phyloP scores from a whole-genome alignment of 2,329 filamentous ascomycete species.

The Apiospora hydei region DNA sequence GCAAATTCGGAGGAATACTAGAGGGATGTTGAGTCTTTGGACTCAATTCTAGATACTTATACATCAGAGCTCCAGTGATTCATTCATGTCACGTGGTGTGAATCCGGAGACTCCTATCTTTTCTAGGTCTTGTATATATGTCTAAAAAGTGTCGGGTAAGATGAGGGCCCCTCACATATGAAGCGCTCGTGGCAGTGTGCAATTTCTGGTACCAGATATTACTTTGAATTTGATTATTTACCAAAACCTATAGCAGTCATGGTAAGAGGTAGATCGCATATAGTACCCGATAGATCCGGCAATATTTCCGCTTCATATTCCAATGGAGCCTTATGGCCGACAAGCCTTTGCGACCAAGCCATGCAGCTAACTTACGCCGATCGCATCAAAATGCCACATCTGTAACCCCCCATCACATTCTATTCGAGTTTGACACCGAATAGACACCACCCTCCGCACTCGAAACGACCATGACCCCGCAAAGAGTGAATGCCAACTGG shows the following conservation, averaged over 20 bases:
- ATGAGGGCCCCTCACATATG: neutral
- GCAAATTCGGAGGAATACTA: neutral
- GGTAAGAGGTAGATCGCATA: neutral
- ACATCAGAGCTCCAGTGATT: neutral
- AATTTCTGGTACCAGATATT: neutral
- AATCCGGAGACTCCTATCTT: neutral
- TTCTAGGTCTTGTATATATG: neutral
- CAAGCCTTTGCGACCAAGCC: neutral
- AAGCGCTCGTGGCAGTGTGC: neutral
- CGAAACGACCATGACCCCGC: neutral
- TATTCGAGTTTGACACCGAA: slow-evolving; percentile 3
- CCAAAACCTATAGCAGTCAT: neutral
- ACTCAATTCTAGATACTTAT: neutral
- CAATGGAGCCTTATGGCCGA: neutral
- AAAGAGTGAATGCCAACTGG: neutral
- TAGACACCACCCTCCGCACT: neutral
- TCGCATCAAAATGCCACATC: slow-evolving; percentile 7
- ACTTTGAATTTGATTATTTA: slow-evolving; percentile 6
- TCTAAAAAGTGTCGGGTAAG: neutral
- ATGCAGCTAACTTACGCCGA: neutral
- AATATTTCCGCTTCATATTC: slow-evolving; percentile 4
- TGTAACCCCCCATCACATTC: neutral
- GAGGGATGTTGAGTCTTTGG: too few species aligned
- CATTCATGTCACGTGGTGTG: neutral
- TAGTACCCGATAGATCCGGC: neutral